Evolutionary conservation across 139 green algal species (phyloP), one percentile per base, ranked within the genome.

Genomic region (Trebouxia sp.): DNA sequence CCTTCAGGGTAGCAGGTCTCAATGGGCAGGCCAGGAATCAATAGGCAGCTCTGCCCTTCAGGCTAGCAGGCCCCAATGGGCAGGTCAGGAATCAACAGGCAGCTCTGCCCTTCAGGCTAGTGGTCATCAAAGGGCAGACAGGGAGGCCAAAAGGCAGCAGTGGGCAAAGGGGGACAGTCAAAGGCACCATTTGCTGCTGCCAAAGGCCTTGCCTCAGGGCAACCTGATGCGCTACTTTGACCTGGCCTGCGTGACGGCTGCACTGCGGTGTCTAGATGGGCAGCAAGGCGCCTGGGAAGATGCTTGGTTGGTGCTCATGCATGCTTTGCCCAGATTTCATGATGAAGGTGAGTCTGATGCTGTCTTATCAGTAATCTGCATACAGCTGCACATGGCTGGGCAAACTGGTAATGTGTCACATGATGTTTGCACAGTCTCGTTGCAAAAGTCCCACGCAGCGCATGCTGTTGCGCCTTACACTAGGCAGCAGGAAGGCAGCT

Each of bases 181-280:
- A 14, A 72, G 62, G 62, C 62, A 72, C 20, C 62, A 72, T 35
- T 35, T 72, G 62, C 62, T 43, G 35, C 62, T 72, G 62, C 62
- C 62, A 28, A 45, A 72, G 35, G 62, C 62, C 62, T 35, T 72
- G 62, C 62, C 62, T 17, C 62, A 72, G 62, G 62, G 62, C 62
- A 72, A 72, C 15, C 20, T 72, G 62, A 42, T 32, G 32, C 62
- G 62, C 3, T 72, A 72, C 32, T 72, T 72, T 72, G 62, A 72
- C 35, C 35, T 72, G 4, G 62, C 62, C 26, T 72, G 62, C 32
- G 24, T 72, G 12, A 72, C 62, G 1, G 37, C 62, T 0, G 62
- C 32, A 12, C 1, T 72, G 62, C 62, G 62, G 32, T 72, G 62
- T 35, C 15, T 72, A 35, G 12, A 22, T 45, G 62, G 62, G 1